Evolutionary conservation across 345 rosid genomes (phyloP), one percentile per base, ranked within the genome.

Genomic region (Eucalyptus curtisii): DNA sequence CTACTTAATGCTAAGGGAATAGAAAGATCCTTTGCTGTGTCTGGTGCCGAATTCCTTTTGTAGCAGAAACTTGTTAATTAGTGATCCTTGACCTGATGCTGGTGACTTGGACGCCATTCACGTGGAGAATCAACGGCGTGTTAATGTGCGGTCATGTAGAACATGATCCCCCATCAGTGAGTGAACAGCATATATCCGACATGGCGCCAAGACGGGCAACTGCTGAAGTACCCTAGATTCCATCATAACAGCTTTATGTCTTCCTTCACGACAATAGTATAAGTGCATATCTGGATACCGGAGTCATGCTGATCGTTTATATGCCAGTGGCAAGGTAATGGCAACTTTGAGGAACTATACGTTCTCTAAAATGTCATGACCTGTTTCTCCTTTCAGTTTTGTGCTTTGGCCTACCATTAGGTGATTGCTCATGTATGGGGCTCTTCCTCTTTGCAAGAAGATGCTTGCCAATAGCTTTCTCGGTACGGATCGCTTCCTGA

Each of bases 371-470:
- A 17, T 71, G 81, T 71, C 81, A 71, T 37, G 25, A 19, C 81
- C 82, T 20, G 27, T 71, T 71, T 71, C 82, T 71, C 82, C 82
- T 71, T 71, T 37, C 82, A 71, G 25, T 6, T 71, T 37, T 42
- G 45, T 71, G 82, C 82, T 71, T 37, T 37, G 95, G 97, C 93
- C 97, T 87, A 90, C 99, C 99, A 90, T 97, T 97, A 42, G 95
- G 88, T 86, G 95, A 93, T 85, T 93, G 94, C 90, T 92, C 90
- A 87, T 90, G 89, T n/a, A 93, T 88, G 76, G 85, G 92, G 45
- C 55, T 86, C 88, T 90, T 94, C 90, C 88, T 92, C 90, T 95
- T 96, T 2, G 93, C 92, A 55, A 85, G 87, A 68, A 96, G 92
- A 47, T 31, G 92, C 11, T 92, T 91, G 80, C 92, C 91, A 91